These are phyloP conservation scores for Wickerhamiella musiphila DNA, from an alignment of 805 yeast genomes.

Conservation along the genomic window DNA sequence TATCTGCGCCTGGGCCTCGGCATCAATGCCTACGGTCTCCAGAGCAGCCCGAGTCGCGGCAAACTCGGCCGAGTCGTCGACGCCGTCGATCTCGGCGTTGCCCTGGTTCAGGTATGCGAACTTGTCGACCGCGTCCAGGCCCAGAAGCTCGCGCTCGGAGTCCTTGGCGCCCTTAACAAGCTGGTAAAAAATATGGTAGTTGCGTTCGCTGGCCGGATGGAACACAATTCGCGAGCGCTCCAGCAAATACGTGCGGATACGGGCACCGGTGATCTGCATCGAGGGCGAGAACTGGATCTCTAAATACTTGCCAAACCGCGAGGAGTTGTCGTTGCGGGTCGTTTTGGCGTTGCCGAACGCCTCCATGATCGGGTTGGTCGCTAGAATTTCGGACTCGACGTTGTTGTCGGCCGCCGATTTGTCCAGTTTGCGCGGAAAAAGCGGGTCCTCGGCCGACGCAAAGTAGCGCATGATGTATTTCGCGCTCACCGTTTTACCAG, in stretches of 20 bases:
- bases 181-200: constrained; percentile 90
- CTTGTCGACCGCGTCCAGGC: constrained; percentile 45
- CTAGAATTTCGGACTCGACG: constrained; percentile 84
- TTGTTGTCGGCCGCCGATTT: constrained; percentile 35
- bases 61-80: constrained; percentile 73
- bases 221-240: constrained; percentile 90
- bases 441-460: constrained; percentile 66
- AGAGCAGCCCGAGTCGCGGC: constrained; percentile 60
- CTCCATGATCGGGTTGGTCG: constrained; percentile 94
- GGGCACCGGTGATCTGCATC: constrained; percentile 79
- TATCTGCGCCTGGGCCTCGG: constrained; percentile 42
- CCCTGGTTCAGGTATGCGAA: constrained; percentile 79
- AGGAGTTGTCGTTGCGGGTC: constrained; percentile 90
- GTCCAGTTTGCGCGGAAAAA: constrained; percentile 17
- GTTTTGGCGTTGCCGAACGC: constrained; percentile 98
- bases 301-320: constrained; percentile 90
- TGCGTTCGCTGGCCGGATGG: constrained; percentile 81
- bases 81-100: constrained; percentile 43
- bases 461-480: constrained; percentile 95
- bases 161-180: constrained; percentile 48
- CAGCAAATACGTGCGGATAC: constrained; percentile 77
- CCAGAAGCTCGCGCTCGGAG: constrained; percentile 37
- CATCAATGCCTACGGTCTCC: constrained; percentile 54
- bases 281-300: constrained; percentile 70
- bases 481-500: constrained; percentile 95